Percentiles rank a stretch among this genome's conserved stretches.
Evolutionary conservation across 1,284 basidiomycete species (phyloP).

Genomic region (Boletus calvinii): DNA sequence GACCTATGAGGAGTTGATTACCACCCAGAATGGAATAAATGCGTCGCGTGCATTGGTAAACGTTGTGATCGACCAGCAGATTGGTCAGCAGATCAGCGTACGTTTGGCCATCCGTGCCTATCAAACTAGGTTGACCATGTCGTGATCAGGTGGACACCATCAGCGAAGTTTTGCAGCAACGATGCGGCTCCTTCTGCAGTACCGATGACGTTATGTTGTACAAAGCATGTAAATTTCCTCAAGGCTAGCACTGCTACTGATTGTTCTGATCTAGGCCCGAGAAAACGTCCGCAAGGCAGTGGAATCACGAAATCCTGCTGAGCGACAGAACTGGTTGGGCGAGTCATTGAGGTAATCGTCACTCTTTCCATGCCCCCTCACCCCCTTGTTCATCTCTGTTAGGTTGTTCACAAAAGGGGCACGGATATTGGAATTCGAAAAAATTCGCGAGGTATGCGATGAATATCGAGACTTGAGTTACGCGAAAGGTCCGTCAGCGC

Average conservation of each 20-base stretch:
- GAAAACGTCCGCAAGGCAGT: slow-evolving; percentile 92
- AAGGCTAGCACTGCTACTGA: slow-evolving; percentile 1
- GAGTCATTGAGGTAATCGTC: slow-evolving; percentile 79
- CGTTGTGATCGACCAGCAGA: slow-evolving; percentile 96
- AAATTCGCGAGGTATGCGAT: slow-evolving; percentile 79
- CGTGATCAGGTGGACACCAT: slow-evolving; percentile 84
- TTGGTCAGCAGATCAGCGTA: slow-evolving; percentile 93
- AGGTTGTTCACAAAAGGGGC: slow-evolving; percentile 89
- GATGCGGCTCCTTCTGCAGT: slow-evolving; percentile 97
- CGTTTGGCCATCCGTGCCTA: slow-evolving; percentile 26
- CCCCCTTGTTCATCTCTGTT: slow-evolving; percentile 11
- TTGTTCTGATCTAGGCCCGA: slow-evolving; percentile 62
- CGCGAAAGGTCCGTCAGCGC: slow-evolving; percentile 59
- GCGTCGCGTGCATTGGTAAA: slow-evolving; percentile 89
- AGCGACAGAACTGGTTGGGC: slow-evolving; percentile 72
- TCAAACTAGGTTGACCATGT: slow-evolving; percentile 13
- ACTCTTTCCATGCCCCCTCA: neutral
- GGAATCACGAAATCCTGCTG: slow-evolving; percentile 70
- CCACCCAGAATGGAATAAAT: slow-evolving; percentile 77
- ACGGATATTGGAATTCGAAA: slow-evolving; percentile 80
- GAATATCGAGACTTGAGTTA: slow-evolving; percentile 87
- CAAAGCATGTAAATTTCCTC: slow-evolving; percentile 57
- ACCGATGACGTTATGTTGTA: slow-evolving; percentile 98
- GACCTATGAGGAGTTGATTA: slow-evolving; percentile 86
- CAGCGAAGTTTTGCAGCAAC: slow-evolving; percentile 89